Evolutionary conservation across 305 asterid genomes (phyloP).

Genomic region (Petunia hybrid): DNA sequence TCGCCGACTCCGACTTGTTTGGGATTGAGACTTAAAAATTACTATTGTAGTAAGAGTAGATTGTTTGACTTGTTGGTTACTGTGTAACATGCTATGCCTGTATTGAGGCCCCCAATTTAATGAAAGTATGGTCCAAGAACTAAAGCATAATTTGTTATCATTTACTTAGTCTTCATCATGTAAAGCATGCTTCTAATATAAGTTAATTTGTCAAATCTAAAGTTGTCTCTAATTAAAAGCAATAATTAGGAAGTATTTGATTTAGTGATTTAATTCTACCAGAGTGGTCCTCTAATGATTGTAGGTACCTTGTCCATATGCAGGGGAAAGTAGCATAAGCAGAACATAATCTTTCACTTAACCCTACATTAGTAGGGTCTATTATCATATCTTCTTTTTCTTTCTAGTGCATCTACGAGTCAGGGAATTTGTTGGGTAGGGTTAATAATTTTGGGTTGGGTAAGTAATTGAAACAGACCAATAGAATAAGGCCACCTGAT

Average conservation of each 20-base stretch:
- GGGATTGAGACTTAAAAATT: no score
- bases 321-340: not conserved
- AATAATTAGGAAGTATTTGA: constrained; percentile 11
- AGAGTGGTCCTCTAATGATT: not conserved
- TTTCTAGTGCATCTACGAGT: not conserved
- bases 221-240: constrained; percentile 24
- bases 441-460: no score
- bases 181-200: constrained; percentile 27
- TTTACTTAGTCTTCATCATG: constrained; percentile 4
- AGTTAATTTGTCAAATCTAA: constrained; percentile 1
- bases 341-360: not conserved
- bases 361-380: not conserved
- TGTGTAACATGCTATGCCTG: not conserved
- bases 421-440: no score
- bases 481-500: no score
- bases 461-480: no score
- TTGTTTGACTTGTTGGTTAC: not conserved
- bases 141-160: not conserved
- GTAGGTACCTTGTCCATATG: not conserved
- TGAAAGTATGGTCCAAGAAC: constrained; percentile 10
- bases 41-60: no score
- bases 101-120: not conserved
- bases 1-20: no score
- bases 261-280: not conserved
- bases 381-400: not conserved